Evolutionary conservation across 2,329 filamentous ascomycete species (phyloP).

Genomic region (Furcasterigmium sp.): DNA sequence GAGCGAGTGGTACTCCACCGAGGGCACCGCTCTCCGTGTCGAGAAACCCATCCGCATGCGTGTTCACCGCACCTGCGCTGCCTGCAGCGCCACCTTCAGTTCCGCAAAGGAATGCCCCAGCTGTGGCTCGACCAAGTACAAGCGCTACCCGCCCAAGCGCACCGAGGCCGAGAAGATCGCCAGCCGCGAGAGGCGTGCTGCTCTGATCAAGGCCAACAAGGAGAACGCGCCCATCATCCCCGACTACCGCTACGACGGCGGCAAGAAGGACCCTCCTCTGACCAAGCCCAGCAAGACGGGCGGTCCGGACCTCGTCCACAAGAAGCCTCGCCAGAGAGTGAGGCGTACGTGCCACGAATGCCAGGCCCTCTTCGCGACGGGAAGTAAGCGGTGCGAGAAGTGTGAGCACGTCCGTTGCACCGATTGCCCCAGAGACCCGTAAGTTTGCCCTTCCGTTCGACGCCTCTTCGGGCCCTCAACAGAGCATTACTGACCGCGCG

Average conservation of each 20-base stretch:
- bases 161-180: slow-evolving; percentile 49
- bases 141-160: slow-evolving; percentile 65
- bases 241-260: slow-evolving; percentile 43
- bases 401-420: slow-evolving; percentile 74
- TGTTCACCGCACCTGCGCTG: slow-evolving; percentile 74
- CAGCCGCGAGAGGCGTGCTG: slow-evolving; percentile 45
- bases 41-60: slow-evolving; percentile 76
- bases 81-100: slow-evolving; percentile 71
- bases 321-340: slow-evolving; percentile 66
- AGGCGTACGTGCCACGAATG: slow-evolving; percentile 75
- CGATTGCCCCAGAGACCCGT: slow-evolving; percentile 76
- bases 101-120: slow-evolving; percentile 66
- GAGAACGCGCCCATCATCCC: slow-evolving; percentile 49
- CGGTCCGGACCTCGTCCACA: slow-evolving; percentile 66
- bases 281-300: slow-evolving; percentile 61
- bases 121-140: slow-evolving; percentile 79
- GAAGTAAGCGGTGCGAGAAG: slow-evolving; percentile 57
- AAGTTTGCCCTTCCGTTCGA: slow-evolving; percentile 31
- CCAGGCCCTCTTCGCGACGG: slow-evolving; percentile 51
- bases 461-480: too few relatives aligned
- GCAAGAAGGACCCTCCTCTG: slow-evolving; percentile 44
- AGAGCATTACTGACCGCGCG: slow-evolving; percentile 7
- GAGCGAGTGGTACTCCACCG: slow-evolving; percentile 45
- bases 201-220: slow-evolving; percentile 47
- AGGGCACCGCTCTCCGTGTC: slow-evolving; percentile 56